These are phyloP conservation scores for Trypanosomatidae sp. DNA, from an alignment of 208 protist species.

Conservation along the genomic window DNA sequence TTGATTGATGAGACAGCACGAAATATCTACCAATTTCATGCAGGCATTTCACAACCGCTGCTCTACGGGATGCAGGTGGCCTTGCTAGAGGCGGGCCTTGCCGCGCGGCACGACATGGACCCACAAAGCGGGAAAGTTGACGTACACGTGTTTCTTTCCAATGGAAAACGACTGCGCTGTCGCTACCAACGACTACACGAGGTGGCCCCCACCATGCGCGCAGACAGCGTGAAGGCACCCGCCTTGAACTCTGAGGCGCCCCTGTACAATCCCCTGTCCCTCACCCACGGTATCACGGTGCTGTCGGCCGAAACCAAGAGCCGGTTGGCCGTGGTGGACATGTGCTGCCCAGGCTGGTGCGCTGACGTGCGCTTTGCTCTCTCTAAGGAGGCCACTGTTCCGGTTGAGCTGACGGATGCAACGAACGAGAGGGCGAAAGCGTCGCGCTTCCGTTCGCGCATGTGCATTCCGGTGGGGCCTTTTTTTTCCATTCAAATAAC, in stretches of 20 bases:
- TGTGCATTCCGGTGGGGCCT: slow-evolving; percentile 9
- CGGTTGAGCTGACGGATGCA: slow-evolving; percentile 5
- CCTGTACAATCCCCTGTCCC: slow-evolving; percentile 9
- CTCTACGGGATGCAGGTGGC: slow-evolving; percentile 15
- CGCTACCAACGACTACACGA: background rate
- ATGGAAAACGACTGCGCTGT: slow-evolving; percentile 6
- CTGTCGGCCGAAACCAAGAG: slow-evolving; percentile 4
- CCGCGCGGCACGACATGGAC: background rate
- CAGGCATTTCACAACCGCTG: slow-evolving; percentile 2
- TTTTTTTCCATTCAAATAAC: slow-evolving; percentile 26
- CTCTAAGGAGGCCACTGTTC: slow-evolving; percentile 10
- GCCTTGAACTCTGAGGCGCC: background rate
- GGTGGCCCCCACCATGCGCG: background rate
- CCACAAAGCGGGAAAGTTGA: background rate
- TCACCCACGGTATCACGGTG: slow-evolving; percentile 2
- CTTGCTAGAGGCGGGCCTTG: slow-evolving; percentile 10
- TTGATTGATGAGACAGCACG: slow-evolving; percentile 28
- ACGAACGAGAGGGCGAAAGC: background rate
- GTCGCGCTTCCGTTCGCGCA: slow-evolving; percentile 13
- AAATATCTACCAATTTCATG: slow-evolving; percentile 24
- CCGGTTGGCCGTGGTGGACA: slow-evolving; percentile 8
- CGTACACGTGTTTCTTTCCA: slow-evolving; percentile 2
- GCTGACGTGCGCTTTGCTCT: slow-evolving; percentile 44
- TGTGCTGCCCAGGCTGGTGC: slow-evolving; percentile 42
- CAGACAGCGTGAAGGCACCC: background rate